Percentiles rank a stretch among this genome's conserved stretches.
Conservation (phyloP, 2,329 filamentous ascomycete genomes). For the Plectosphaerella sp. region DNA sequence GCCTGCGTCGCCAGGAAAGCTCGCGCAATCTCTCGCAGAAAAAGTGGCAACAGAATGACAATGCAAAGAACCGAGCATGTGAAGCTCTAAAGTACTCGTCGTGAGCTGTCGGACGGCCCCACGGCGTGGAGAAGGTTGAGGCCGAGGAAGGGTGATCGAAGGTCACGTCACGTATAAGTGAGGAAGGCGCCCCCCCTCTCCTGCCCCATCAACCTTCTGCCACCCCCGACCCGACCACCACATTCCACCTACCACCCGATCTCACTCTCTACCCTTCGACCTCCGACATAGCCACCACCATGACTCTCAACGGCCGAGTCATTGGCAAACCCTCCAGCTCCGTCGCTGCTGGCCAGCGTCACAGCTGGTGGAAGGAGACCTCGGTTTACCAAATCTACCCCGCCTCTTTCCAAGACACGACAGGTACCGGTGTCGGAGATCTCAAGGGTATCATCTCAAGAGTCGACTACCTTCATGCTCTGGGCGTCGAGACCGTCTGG, state of each 20-base stretch:
- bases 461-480: conserved; percentile 48
- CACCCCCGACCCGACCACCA: not conserved
- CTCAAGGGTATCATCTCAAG: conserved; percentile 53
- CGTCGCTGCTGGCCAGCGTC: conserved; percentile 6
- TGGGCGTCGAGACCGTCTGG: conserved; percentile 58
- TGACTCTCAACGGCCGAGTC: not conserved
- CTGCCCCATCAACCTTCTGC: not conserved
- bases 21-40: no score
- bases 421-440: conserved; percentile 50
- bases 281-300: not conserved
- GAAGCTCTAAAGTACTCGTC: no score
- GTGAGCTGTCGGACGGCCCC: no score
- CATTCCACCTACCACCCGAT: not conserved
- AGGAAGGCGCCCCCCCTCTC: no score
- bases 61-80: no score
- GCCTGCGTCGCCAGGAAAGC: no score
- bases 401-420: conserved; percentile 56
- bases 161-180: no score
- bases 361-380: conserved; percentile 56
- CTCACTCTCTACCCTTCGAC: not conserved
- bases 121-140: no score
- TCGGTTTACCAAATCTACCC: conserved; percentile 60
- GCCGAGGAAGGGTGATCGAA: no score
- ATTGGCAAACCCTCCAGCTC: not conserved
- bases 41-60: no score